These are phyloP conservation scores for Trypanosoma lewisi DNA, from an alignment of 208 protist species.

Conservation along the genomic window DNA sequence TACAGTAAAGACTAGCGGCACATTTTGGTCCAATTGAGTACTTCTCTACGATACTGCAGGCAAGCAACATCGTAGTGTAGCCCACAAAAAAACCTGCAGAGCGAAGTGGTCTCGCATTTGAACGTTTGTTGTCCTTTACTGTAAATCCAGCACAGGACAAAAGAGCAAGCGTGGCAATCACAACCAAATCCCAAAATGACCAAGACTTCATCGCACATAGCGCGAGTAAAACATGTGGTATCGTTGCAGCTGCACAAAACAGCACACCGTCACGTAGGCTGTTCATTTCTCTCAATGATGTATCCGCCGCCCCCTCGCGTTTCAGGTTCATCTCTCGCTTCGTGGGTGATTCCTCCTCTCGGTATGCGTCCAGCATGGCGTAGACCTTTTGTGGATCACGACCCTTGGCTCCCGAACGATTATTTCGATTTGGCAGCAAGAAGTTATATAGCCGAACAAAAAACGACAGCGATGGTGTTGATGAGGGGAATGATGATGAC, in stretches of 20 bases:
- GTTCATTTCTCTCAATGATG: constrained; percentile 25
- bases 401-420: neutral
- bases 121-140: neutral
- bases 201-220: constrained; percentile 6
- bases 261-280: constrained; percentile 9
- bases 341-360: constrained; percentile 19
- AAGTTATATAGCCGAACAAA: neutral
- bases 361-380: constrained; percentile 28
- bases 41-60: neutral
- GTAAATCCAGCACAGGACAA: neutral
- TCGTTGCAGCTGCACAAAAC: constrained; percentile 16
- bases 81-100: constrained; percentile 18
- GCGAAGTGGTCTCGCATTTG: constrained; percentile 11
- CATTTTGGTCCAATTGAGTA: neutral
- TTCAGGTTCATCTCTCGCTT: constrained; percentile 29
- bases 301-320: constrained; percentile 13
- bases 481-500: neutral
- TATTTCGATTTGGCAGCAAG: neutral
- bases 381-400: constrained; percentile 22
- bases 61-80: constrained; percentile 10
- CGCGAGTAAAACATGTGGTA: constrained; percentile 37
- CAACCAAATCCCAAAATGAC: neutral
- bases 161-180: neutral
- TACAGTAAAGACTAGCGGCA: neutral
- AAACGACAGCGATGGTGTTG: neutral